Base-by-base conservation (phyloP, 257 asterid genomes). In the Nicotiana obtusifolia region DNA sequence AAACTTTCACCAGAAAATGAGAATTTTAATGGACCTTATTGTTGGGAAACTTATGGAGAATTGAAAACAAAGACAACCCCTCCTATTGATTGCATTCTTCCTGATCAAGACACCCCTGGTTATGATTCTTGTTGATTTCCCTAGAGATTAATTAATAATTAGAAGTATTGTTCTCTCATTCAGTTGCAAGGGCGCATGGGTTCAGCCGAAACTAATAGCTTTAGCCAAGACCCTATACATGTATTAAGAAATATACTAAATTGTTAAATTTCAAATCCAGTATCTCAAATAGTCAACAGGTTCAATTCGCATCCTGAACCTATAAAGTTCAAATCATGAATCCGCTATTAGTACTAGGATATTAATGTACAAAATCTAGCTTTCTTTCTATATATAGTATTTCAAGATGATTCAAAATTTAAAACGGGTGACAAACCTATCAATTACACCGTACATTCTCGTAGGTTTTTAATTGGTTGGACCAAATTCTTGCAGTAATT, bases 21-120 rank as follows among this genome's bases (percentile, higher is more conserved):
- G 8, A 35, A 41, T 3, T 7, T 75, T 47, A 10, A 41, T 2
- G 61, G 44, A 22, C 87, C 91, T 9, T 87, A 78, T 31, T 90
- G 92, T 71, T 85, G 89, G 91, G 54, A 87, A 73, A 90, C 91
- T 0, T 85, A 49, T 14, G 92, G 92, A 53, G 83, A 85, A 80
- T 71, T 90, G 44, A 54, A 62, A 82, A 85, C 91, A 1, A 15
- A 81, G 8, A 86, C 89, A 3, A 81, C 87, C 13, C 90, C 93
- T 14, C 78, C 85, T 3, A 83, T 87, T 31, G 78, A 75, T 44
- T 90, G 93, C 49, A 73, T 73, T 47, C 37, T 44, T 44, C 78
- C 78, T 7, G 15, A 73, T 47, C 49, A 69, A 69, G 44, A 56
- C 26, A 73, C 24, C 22, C 61, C 78, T 73, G 15, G 22, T 73